A percentile compares a stretch with the other conserved stretches of the same genome.
These are phyloP conservation scores for Setaria italica DNA, from an alignment of 202 grass and related monocot genomes.

Conservation along the genomic window DNA sequence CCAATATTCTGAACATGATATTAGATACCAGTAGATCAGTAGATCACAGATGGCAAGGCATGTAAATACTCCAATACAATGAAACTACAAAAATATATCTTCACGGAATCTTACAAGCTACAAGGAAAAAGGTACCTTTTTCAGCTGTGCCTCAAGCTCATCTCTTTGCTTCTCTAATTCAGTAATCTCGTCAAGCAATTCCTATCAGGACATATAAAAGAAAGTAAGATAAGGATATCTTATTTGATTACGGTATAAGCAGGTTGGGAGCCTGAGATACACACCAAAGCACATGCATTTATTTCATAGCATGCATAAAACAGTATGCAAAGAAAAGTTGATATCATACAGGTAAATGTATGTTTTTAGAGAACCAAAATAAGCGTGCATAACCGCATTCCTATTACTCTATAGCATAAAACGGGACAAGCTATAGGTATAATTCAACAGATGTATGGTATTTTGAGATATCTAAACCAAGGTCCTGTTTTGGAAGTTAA, in stretches of 20 bases:
- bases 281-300: slow-evolving; percentile 19
- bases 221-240: slow-evolving; percentile 34
- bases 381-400: slow-evolving; percentile 23
- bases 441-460: neutral
- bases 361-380: neutral
- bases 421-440: slow-evolving; percentile 15
- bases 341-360: neutral
- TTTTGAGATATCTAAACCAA: neutral
- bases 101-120: neutral
- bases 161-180: slow-evolving; percentile 85
- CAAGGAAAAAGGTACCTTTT: slow-evolving; percentile 61
- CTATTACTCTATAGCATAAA: slow-evolving; percentile 27
- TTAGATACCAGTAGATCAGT: slow-evolving; percentile 15
- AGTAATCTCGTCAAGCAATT: slow-evolving; percentile 77
- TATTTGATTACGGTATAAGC: slow-evolving; percentile 34
- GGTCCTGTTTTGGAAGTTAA: neutral
- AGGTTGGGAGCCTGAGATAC: slow-evolving; percentile 15
- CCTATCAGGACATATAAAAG: slow-evolving; percentile 53
- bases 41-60: slow-evolving; percentile 1
- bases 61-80: neutral
- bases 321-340: neutral
- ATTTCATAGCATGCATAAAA: slow-evolving; percentile 7
- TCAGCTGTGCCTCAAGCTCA: slow-evolving; percentile 85
- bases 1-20: slow-evolving; percentile 14
- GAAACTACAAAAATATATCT: neutral